phyloP scores from a whole-genome alignment of 139 green algal genomes.

The Chlorella sp. region DNA sequence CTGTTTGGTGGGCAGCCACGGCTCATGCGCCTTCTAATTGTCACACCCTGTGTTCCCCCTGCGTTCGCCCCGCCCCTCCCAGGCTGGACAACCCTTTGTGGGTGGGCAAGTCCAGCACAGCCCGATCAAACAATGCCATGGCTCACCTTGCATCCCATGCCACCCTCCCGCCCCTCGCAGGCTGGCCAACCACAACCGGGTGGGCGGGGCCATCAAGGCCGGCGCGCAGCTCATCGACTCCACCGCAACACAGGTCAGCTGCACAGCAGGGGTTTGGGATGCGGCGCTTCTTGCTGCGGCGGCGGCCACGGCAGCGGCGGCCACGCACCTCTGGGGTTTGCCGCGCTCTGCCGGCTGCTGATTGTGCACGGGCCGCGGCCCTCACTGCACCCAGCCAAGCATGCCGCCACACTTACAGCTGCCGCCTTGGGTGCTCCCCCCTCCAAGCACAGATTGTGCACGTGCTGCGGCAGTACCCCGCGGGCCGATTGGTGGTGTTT shows the following conservation, averaged over 20 bases:
- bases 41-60: no score
- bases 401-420: no score
- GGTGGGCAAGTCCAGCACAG: no score
- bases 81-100: no score
- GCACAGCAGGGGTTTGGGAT: no score
- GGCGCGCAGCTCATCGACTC: slow-evolving; percentile 52
- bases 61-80: no score
- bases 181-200: slow-evolving; percentile 54
- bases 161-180: background rate
- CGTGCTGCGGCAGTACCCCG: slow-evolving; percentile 80
- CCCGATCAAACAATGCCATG: no score
- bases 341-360: background rate
- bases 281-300: background rate
- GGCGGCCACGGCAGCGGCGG: no score
- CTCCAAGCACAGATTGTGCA: slow-evolving; percentile 52
- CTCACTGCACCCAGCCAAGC: no score
- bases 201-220: slow-evolving; percentile 60
- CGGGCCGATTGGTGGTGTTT: slow-evolving; percentile 73
- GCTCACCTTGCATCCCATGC: background rate
- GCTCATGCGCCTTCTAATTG: no score
- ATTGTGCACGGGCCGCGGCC: background rate
- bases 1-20: no score
- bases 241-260: slow-evolving; percentile 38
- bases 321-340: no score
- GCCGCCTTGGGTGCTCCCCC: background rate